Base-by-base conservation (phyloP, 768 basidiomycete species). In the Rhodocollybia butyracea region DNA sequence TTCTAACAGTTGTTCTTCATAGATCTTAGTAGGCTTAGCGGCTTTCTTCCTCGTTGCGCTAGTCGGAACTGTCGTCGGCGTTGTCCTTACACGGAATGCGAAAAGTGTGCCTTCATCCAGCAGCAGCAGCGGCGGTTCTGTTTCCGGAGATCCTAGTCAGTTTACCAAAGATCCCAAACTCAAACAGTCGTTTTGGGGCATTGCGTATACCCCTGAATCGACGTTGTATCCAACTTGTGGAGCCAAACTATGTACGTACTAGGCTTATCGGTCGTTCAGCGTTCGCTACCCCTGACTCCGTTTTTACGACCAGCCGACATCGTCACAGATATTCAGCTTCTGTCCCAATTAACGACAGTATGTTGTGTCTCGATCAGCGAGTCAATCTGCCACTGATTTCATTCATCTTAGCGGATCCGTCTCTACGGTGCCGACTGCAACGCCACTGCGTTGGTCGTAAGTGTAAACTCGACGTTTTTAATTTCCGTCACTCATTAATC, bases 341-440 rank as follows among this genome's bases (percentile, higher is more conserved):
- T 96, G 60, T 94, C 93, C 29, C 93, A 96, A 73, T 70, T 96
- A 39, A 96, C 93, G 1, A 83, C 80, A 82, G 50, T 51, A 30
- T 15, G 50, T 45, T 24, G n/a, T 31, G 29, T 24, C 29, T 50
- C 13, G 27, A 21, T 13, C 12, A 24, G 30, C 12, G 15, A 36
- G 15, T 43, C 29, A 34, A n/a, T 22, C n/a, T 26, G 13, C 2
- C 15, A 3, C 24, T 34, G 22, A 17, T 10, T 19, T 54, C 34
- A 30, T 38, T 8, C 21, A n/a, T 19, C 19, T 13, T 19, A 51
- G 50, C 85, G 83, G 51, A 74, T 93, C 57, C 89, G 90, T 62
- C 74, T 94, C 34, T 96, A 95, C 66, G 92, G 93, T 38, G 84
- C 91, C 27, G 90, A 93, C 68, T 93, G 90, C 67, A 92, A 93